These are phyloP conservation scores for Capsicum chinense DNA, from an alignment of 257 asterid species.

Conservation along the genomic window DNA sequence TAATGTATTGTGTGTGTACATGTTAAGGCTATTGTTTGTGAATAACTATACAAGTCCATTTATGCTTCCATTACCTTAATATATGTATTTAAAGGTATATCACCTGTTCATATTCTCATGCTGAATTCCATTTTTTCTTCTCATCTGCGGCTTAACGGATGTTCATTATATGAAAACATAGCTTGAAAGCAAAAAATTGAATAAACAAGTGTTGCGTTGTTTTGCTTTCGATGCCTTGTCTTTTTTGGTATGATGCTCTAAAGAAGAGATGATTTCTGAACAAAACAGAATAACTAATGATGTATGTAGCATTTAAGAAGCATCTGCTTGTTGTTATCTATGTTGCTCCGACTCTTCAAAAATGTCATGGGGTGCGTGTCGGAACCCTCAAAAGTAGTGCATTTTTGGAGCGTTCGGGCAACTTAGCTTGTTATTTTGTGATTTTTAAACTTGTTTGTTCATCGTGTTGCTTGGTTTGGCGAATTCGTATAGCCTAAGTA, in stretches of 20 bases:
- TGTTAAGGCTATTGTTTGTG: background rate
- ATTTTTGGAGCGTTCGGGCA: no score
- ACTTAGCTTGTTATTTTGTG: background rate
- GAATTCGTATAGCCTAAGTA: background rate
- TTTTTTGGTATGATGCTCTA: background rate
- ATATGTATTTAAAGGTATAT: background rate
- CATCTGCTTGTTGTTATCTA: background rate
- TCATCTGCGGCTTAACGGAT: background rate
- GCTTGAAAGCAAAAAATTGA: background rate
- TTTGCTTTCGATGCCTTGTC: background rate
- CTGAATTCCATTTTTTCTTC: background rate
- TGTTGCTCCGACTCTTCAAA: no score
- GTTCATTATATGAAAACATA: no score
- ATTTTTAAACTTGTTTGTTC: background rate
- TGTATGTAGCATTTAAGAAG: background rate
- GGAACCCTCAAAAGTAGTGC: no score
- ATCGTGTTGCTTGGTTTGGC: background rate
- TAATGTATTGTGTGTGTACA: background rate
- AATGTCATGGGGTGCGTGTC: no score
- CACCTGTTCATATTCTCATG: background rate
- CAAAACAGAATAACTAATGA: background rate
- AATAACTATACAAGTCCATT: background rate
- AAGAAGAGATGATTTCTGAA: background rate
- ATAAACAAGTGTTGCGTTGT: background rate
- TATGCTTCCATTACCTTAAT: conserved; percentile 6